Percentiles rank a stretch among this genome's conserved stretches.
phyloP scores from a whole-genome alignment of 2,329 filamentous ascomycete species.

The Chaetomiaceae sp. region DNA sequence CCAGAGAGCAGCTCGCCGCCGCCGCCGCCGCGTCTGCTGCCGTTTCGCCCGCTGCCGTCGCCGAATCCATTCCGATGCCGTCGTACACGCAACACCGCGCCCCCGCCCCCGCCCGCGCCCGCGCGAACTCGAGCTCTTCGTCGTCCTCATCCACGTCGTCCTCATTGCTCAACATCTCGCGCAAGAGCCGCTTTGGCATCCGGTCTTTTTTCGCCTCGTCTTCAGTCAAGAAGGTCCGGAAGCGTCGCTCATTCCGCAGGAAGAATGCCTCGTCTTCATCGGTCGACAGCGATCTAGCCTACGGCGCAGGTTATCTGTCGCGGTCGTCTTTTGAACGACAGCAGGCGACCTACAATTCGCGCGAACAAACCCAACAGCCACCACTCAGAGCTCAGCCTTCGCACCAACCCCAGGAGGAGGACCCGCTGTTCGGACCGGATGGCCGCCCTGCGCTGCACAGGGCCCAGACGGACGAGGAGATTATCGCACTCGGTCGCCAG shows the following conservation, averaged over 20 bases:
- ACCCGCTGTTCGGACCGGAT: slow-evolving; percentile 20
- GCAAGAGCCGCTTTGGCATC: slow-evolving; percentile 27
- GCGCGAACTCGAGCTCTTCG: slow-evolving; percentile 29
- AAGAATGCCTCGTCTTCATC: slow-evolving; percentile 50
- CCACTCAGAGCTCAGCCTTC: slow-evolving; percentile 7
- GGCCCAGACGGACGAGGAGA: slow-evolving; percentile 50
- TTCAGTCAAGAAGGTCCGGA: slow-evolving; percentile 27
- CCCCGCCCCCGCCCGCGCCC: slow-evolving; percentile 16
- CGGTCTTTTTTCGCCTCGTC: slow-evolving; percentile 29
- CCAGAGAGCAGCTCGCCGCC: slow-evolving; percentile 34
- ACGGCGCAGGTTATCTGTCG: slow-evolving; percentile 43
- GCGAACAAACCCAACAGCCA: slow-evolving; percentile 7
- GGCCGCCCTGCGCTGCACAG: slow-evolving; percentile 25
- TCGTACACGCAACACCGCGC: too few relatives aligned
- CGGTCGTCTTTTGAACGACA: slow-evolving; percentile 19
- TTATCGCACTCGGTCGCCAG: slow-evolving; percentile 48
- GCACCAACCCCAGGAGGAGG: slow-evolving; percentile 12
- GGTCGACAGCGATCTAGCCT: slow-evolving; percentile 50
- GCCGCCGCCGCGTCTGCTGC: slow-evolving; percentile 21
- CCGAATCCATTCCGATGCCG: slow-evolving; percentile 4
- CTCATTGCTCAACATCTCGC: slow-evolving; percentile 31
- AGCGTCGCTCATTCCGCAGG: slow-evolving; percentile 42
- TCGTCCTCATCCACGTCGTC: slow-evolving; percentile 31
- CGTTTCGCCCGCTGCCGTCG: slow-evolving; percentile 1
- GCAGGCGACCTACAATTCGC: slow-evolving; percentile 6